These are phyloP conservation scores for Cotoneaster glaucophyllus DNA, from an alignment of 306 rosid genomes.

Conservation along the genomic window DNA sequence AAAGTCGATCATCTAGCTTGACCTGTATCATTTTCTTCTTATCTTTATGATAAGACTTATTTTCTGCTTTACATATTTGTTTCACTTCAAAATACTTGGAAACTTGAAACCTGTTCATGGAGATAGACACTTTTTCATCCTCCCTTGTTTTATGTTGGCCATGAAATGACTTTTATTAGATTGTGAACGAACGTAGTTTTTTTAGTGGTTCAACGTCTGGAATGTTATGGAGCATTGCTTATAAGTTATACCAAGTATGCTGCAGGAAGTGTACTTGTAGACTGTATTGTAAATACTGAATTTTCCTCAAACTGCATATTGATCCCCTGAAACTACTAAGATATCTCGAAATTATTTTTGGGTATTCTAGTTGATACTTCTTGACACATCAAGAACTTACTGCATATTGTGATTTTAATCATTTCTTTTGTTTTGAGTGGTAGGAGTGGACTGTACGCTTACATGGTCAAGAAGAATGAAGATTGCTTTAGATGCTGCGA, in stretches of 20 bases:
- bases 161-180: background rate
- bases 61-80: background rate
- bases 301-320: background rate
- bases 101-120: background rate
- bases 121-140: background rate
- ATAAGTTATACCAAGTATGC: background rate
- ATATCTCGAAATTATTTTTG: background rate
- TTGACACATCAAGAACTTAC: background rate
- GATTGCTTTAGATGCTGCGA: conserved; percentile 90
- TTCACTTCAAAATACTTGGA: background rate
- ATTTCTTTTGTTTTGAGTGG: conserved; percentile 26
- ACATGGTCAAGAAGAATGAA: conserved; percentile 94
- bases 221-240: background rate
- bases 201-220: background rate
- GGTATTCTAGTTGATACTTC: background rate
- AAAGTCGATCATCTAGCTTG: background rate
- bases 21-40: background rate
- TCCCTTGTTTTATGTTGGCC: background rate
- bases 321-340: background rate
- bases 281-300: background rate
- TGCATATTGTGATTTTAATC: background rate
- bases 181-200: background rate
- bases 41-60: background rate
- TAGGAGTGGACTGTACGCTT: conserved; percentile 82
- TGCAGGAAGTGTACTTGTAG: background rate